These are phyloP conservation scores for Hyaloperonospora brassicae DNA, from an alignment of 352 stramenopile species.

Conservation along the genomic window DNA sequence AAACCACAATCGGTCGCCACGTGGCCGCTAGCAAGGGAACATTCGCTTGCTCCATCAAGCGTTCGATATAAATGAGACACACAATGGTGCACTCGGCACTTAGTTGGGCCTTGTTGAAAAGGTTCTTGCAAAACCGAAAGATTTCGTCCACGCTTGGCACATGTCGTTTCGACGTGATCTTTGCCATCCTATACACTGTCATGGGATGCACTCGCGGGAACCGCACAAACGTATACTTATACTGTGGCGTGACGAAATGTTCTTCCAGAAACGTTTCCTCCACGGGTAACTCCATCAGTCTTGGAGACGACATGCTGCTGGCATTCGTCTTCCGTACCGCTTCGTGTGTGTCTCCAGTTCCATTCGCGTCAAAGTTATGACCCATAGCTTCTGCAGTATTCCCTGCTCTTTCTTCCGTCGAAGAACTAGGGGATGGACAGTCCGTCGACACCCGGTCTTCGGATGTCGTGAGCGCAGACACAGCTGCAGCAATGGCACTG, in stretches of 20 bases:
- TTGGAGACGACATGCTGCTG: slow-evolving; percentile 47
- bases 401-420: slow-evolving; percentile 8
- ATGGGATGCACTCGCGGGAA: slow-evolving; percentile 63
- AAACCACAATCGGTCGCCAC: slow-evolving; percentile 97
- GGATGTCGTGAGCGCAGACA: slow-evolving; percentile 16
- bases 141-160: slow-evolving; percentile 89
- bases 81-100: slow-evolving; percentile 98
- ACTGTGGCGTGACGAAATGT: slow-evolving; percentile 85
- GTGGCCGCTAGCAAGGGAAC: slow-evolving; percentile 92
- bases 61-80: slow-evolving; percentile 98
- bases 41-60: slow-evolving; percentile 95
- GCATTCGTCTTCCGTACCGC: slow-evolving; percentile 17
- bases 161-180: slow-evolving; percentile 71
- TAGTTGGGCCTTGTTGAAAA: slow-evolving; percentile 96
- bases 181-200: slow-evolving; percentile 78
- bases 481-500: slow-evolving; percentile 15
- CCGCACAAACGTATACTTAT: slow-evolving; percentile 81
- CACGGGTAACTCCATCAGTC: slow-evolving; percentile 60
- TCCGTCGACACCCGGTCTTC: slow-evolving; percentile 17
- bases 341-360: slow-evolving; percentile 11
- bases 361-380: background rate
- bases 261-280: slow-evolving; percentile 84
- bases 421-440: slow-evolving; percentile 10
- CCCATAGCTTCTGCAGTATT: slow-evolving; percentile 5
- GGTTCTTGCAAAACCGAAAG: slow-evolving; percentile 87